Evolutionary conservation across 345 rosid genomes (phyloP), one percentile per base, ranked within the genome.

Genomic region (Heritiera fomes): DNA sequence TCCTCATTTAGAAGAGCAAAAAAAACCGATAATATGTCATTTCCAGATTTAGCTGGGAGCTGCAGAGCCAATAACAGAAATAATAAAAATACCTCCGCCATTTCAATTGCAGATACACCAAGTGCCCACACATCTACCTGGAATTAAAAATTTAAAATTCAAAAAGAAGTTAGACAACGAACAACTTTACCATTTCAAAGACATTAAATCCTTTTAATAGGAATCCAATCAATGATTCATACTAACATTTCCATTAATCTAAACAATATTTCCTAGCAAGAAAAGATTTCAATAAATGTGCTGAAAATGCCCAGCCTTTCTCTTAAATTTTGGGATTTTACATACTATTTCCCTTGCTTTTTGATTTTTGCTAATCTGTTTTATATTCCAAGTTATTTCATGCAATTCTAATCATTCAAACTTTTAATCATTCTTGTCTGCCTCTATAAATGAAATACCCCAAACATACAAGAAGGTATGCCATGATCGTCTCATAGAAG

Each of bases 91-190:
- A 95, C 99, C 99, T 96, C 99, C 13, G 99, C 99, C 99, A 96
- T 92, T 89, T 96, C 99, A 89, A 96, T 89, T 68, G 99, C 99
- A 85, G 99, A 96, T 81, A 96, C 97, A 80, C 99, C 98, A 83
- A 96, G 97, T 64, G 99, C 99, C 99, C 99, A 94, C 61, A 96
- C 97, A 86, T 96, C 99, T 77, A 96, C 99, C 99, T 95, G 88
- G 76, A 86, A 79, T 81, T 43, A 69, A 82, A 66, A 80, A 67
- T 49, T 70, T 32, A 41, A 69, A 77, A 74, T 11, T 23, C 38
- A 6, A 66, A 43, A 13, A 76, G 55, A 77, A 63, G 67, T 76
- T 76, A 71, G 71, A 41, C 66, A 66, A 64, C 20, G 8, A 13
- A 53, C 38, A 56, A 68, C 17, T 20, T 47, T 32, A 71, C 34